phyloP scores from a whole-genome alignment of 1,284 basidiomycete genomes.

The Flammula alnicola region DNA sequence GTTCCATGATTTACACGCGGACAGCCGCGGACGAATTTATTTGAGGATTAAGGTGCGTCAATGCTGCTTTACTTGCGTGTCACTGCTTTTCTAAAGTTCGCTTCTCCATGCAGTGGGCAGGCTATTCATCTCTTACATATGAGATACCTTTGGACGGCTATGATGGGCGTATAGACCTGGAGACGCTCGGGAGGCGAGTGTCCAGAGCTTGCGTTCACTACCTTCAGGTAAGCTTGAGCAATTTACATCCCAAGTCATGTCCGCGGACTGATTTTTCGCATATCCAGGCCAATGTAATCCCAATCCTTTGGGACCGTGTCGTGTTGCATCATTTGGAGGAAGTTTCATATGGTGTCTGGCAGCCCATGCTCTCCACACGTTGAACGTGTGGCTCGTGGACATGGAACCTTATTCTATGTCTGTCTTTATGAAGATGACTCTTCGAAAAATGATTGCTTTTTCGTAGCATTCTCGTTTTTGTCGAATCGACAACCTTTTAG shows the following conservation, averaged over 20 bases:
- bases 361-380: conserved; percentile 56
- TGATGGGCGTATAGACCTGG: conserved; percentile 64
- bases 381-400: conserved; percentile 28
- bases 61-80: background rate
- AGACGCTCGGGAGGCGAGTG: conserved; percentile 70
- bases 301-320: conserved; percentile 69
- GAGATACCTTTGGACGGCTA: conserved; percentile 75
- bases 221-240: conserved; percentile 55
- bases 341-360: conserved; percentile 69
- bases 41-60: conserved; percentile 62
- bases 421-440: background rate
- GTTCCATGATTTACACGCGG: conserved; percentile 65
- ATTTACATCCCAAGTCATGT: background rate
- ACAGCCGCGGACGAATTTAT: conserved; percentile 59
- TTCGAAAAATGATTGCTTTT: too few species aligned
- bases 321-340: conserved; percentile 77
- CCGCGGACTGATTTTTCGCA: conserved; percentile 5
- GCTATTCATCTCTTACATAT: conserved; percentile 72
- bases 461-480: too few species aligned
- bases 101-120: conserved; percentile 59
- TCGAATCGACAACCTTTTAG: background rate
- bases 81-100: conserved; percentile 3
- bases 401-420: background rate
- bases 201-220: conserved; percentile 76
- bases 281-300: conserved; percentile 62